phyloP scores from a whole-genome alignment of 164 flowering plant species.

The Stephania yunnanensis region DNA sequence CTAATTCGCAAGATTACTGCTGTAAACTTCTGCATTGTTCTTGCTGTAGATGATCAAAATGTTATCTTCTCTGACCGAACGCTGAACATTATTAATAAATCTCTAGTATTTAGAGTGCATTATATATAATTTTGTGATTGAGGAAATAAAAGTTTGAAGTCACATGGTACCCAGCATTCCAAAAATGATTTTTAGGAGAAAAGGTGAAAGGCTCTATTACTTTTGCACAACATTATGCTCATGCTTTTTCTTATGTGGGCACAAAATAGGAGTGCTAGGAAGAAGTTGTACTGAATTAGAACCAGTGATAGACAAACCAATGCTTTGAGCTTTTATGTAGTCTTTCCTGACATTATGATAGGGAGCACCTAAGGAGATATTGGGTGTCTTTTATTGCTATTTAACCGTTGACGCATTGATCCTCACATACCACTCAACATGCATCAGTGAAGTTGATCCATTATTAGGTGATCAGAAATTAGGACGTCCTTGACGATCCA shows the following conservation, averaged over 20 bases:
- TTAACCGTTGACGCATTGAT: neutral
- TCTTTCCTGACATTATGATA: neutral
- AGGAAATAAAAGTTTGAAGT: neutral
- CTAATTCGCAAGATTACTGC: neutral
- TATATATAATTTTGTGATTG: neutral
- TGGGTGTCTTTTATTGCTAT: neutral
- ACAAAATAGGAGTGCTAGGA: neutral
- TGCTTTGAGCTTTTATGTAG: neutral
- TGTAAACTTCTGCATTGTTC: neutral
- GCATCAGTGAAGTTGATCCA: neutral
- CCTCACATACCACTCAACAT: neutral
- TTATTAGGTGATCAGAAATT: neutral
- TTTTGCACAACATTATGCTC: neutral
- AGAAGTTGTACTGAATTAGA: neutral
- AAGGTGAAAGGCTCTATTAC: neutral
- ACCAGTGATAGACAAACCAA: neutral
- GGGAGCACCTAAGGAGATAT: neutral
- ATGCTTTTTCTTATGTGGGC: neutral
- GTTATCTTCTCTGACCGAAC: neutral
- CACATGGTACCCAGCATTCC: neutral
- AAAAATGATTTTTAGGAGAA: neutral
- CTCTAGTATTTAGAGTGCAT: neutral
- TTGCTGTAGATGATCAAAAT: neutral
- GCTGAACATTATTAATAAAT: neutral
- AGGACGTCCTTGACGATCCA: neutral